A percentile compares a stretch with the other conserved stretches of the same genome.
Evolutionary conservation across 192 early-diverging fungal species (phyloP).

Genomic region (Radiomyces spectabilis): DNA sequence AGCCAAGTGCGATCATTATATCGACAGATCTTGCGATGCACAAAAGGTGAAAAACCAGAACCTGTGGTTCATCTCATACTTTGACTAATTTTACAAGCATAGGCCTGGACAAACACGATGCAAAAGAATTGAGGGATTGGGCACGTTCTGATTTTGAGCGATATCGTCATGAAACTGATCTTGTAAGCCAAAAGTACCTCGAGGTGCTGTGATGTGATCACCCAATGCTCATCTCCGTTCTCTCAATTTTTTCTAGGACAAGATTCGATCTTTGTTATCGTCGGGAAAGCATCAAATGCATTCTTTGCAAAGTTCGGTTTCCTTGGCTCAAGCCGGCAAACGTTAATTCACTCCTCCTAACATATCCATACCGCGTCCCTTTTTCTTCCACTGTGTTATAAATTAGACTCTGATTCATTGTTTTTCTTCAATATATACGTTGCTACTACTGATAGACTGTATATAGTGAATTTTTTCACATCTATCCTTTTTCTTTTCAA

Average conservation of each 20-base stretch:
- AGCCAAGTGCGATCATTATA: conserved; percentile 26
- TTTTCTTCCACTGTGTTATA: no score
- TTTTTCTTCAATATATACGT: no score
- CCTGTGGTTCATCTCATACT: neutral
- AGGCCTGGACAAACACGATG: conserved; percentile 29
- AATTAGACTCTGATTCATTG: no score
- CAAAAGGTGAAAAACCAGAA: conserved; percentile 13
- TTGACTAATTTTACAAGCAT: neutral
- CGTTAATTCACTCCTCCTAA: no score
- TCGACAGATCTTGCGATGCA: conserved; percentile 22
- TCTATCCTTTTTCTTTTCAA: no score
- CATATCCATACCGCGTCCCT: no score
- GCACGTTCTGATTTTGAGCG: conserved; percentile 42
- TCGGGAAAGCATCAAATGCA: conserved; percentile 30
- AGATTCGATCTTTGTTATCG: conserved; percentile 20
- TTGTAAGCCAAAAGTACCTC: conserved; percentile 19
- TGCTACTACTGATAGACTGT: no score
- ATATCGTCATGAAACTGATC: conserved; percentile 27
- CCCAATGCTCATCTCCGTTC: neutral
- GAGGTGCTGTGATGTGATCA: neutral
- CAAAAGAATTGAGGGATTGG: conserved; percentile 31
- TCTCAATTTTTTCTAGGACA: conserved; percentile 13
- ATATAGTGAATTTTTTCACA: no score
- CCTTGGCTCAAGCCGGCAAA: conserved; percentile 23
- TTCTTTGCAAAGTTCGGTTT: conserved; percentile 20